Evolutionary conservation across 768 basidiomycete genomes (phyloP).

Genomic region (Russula foetens): DNA sequence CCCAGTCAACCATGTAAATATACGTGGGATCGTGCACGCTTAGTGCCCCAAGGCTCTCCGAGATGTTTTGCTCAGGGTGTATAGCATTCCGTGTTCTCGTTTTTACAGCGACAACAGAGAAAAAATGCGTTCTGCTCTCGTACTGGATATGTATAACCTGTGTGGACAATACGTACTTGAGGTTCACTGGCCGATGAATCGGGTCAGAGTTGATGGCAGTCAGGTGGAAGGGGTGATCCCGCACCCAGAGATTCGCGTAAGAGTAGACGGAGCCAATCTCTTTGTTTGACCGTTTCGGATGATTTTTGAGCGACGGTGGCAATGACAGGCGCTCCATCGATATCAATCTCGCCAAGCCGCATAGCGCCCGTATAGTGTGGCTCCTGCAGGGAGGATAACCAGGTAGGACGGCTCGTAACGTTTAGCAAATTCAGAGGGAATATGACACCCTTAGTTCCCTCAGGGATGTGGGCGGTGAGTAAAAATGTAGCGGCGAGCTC

Average conservation of each 20-base stretch:
- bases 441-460: constrained; percentile 42
- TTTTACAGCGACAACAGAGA: constrained; percentile 44
- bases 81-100: constrained; percentile 18
- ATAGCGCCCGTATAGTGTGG: constrained; percentile 45
- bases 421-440: constrained; percentile 34
- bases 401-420: constrained; percentile 32
- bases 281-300: constrained; percentile 30
- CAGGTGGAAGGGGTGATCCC: constrained; percentile 22
- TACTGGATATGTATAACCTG: constrained; percentile 59
- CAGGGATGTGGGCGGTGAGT: constrained; percentile 50
- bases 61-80: constrained; percentile 29
- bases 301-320: background rate
- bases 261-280: constrained; percentile 62
- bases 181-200: constrained; percentile 43
- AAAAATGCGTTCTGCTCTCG: constrained; percentile 51
- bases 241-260: constrained; percentile 62
- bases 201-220: background rate
- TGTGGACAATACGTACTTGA: constrained; percentile 54
- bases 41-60: constrained; percentile 36
- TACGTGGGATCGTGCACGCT: constrained; percentile 33
- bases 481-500: constrained; percentile 47
- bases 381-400: constrained; percentile 43
- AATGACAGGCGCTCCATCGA: constrained; percentile 1
- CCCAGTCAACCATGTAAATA: constrained; percentile 65
- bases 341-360: constrained; percentile 41